Conservation (phyloP, 805 yeast genomes). For the Priceomyces carsonii region DNA sequence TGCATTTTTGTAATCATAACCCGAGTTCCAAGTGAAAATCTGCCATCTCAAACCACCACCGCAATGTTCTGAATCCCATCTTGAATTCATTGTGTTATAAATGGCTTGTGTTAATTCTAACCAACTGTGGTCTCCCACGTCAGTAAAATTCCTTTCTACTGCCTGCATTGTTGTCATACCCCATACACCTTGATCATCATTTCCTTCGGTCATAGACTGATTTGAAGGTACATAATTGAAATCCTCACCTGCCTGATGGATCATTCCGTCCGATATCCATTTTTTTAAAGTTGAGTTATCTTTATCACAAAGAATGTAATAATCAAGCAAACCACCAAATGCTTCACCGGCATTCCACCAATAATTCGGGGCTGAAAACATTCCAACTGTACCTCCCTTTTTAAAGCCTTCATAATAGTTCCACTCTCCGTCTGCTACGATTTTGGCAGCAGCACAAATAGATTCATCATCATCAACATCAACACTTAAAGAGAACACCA, state of each 20-base stretch:
- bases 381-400: conserved; percentile 48
- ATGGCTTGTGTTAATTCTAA: conserved; percentile 82
- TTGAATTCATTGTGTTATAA: conserved; percentile 82
- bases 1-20: conserved; percentile 90
- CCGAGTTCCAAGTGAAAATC: conserved; percentile 90
- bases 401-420: conserved; percentile 45
- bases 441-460: conserved; percentile 41
- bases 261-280: conserved; percentile 39
- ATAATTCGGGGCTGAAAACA: conserved; percentile 47
- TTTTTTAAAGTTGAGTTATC: conserved; percentile 30
- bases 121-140: conserved; percentile 69
- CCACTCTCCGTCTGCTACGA: conserved; percentile 39
- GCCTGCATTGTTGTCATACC: conserved; percentile 49
- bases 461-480: conserved; percentile 39
- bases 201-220: conserved; percentile 49
- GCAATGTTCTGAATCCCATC: conserved; percentile 81
- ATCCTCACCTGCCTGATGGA: conserved; percentile 42
- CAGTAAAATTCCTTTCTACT: conserved; percentile 44
- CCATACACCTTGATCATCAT: conserved; percentile 57
- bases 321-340: conserved; percentile 48
- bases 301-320: conserved; percentile 37
- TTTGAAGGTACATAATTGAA: conserved; percentile 46
- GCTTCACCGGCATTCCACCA: conserved; percentile 59
- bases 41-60: conserved; percentile 96
- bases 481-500: conserved; percentile 30